Evolutionary conservation across 1,284 basidiomycete genomes (phyloP).

Genomic region (Phellopilus nigrolimitatus): DNA sequence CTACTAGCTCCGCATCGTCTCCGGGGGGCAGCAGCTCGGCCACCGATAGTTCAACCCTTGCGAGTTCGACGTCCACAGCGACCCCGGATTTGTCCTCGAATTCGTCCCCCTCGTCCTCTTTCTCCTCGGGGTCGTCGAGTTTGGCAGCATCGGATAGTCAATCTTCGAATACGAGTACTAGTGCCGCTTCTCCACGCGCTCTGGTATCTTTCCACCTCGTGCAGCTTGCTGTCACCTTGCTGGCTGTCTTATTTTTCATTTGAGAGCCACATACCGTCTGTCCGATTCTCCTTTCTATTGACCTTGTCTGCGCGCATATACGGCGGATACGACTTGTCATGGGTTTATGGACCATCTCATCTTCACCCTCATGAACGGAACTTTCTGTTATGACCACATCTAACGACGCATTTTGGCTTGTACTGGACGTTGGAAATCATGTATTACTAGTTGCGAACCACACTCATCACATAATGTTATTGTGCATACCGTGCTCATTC

Average conservation of each 20-base stretch:
- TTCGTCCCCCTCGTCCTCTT: not conserved
- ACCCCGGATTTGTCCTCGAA: not conserved
- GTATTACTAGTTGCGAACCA: constrained; percentile 4
- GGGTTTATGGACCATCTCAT: constrained; percentile 8
- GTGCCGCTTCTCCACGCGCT: not conserved
- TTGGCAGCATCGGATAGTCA: not conserved
- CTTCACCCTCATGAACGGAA: constrained; percentile 6
- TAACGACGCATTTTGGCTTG: not conserved
- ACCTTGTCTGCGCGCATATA: not conserved
- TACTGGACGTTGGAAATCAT: not conserved
- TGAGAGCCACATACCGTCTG: not conserved
- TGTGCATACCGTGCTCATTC: too few relatives aligned
- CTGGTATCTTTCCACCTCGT: not conserved
- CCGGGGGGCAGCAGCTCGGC: not conserved
- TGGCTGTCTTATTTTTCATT: constrained; percentile 2
- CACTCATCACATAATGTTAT: constrained; percentile 6
- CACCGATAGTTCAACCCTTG: not conserved
- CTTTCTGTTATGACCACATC: constrained; percentile 4
- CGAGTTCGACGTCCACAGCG: not conserved
- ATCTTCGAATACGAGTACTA: not conserved
- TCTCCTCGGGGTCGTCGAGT: not conserved
- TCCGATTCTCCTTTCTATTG: not conserved
- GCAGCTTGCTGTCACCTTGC: not conserved
- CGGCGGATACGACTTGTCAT: not conserved
- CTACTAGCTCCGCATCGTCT: not conserved